Evolutionary conservation across 176 grass and related monocot genomes (phyloP), one percentile per base, ranked within the genome.

Genomic region (Phoenix roebelenii): DNA sequence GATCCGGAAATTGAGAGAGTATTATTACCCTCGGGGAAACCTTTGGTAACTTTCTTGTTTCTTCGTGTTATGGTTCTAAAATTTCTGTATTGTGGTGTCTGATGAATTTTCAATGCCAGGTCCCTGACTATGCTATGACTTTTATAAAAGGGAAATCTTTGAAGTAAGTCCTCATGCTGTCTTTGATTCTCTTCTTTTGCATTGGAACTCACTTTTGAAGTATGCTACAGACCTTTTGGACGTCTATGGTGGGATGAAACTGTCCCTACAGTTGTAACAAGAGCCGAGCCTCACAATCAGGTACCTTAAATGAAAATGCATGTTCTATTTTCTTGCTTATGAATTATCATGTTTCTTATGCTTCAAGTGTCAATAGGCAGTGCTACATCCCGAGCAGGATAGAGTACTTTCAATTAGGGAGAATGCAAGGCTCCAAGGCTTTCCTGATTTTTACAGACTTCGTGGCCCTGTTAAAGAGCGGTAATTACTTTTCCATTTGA

Each of bases 211-310:
- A 44, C 35, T 12, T 44, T 14, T 44, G 35, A 12, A 44, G 3
- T 44, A 14, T 44, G 35, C 2, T 83, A 26, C 30, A 97, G 93
- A 78, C 87, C 86, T 20, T 97, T 97, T 73, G 84, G 87, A 22
- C 75, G 84, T 17, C 54, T 91, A 20, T 97, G 93, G 87, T 97
- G 93, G 93, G 83, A 97, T 3, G 81, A 97, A 57, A 91, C 87
- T 1, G 84, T 97, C 3, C 93, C 93, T 20, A 97, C 93, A 0
- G 93, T 97, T 0, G 84, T 97, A 22, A 97, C 93, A 3, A 67
- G 78, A 63, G 87, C 87, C 26, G 92, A 91, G 51, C 92, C 84
- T 3, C 87, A 91, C 44, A 91, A 97, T 28, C 81, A 97, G 78
- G 93, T 71, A 24, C 54, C 49, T 26, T 57, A 25, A 12, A 44